Conservation (phyloP, 164 flowering plant genomes). For the Protea cynaroides region DNA sequence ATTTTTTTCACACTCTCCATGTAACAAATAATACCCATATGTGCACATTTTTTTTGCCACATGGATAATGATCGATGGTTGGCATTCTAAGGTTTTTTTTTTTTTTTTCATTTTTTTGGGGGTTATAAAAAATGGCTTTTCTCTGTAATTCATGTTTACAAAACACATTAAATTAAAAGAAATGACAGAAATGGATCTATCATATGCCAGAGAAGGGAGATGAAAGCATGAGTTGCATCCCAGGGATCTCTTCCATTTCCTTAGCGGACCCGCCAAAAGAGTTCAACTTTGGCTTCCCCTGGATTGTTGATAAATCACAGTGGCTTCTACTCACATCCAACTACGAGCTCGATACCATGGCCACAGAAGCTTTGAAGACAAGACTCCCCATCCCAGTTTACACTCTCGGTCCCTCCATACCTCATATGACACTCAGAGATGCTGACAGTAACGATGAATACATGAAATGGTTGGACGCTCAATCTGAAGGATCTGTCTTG, state of each 20-base stretch:
- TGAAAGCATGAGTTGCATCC: conserved; percentile 30
- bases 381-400: conserved; percentile 22
- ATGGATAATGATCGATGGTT: too few species aligned
- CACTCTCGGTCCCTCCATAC: conserved; percentile 34
- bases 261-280: conserved; percentile 24
- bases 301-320: conserved; percentile 20
- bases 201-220: conserved; percentile 23
- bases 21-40: too few species aligned
- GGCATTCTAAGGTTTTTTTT: too few species aligned
- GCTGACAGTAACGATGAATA: conserved; percentile 3
- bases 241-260: conserved; percentile 32
- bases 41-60: too few species aligned
- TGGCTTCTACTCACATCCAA: conserved; percentile 28
- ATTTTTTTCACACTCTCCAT: too few species aligned
- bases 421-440: background rate
- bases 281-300: conserved; percentile 9
- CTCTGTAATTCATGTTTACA: too few species aligned
- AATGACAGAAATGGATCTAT: background rate
- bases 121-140: too few species aligned
- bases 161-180: too few species aligned
- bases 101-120: too few species aligned
- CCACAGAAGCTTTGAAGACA: conserved; percentile 19
- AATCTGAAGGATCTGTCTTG: conserved; percentile 31
- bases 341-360: conserved; percentile 33
- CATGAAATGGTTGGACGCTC: conserved; percentile 40